Base-by-base conservation (phyloP, 306 rosid genomes). In the Pyrus bretschneideri region DNA sequence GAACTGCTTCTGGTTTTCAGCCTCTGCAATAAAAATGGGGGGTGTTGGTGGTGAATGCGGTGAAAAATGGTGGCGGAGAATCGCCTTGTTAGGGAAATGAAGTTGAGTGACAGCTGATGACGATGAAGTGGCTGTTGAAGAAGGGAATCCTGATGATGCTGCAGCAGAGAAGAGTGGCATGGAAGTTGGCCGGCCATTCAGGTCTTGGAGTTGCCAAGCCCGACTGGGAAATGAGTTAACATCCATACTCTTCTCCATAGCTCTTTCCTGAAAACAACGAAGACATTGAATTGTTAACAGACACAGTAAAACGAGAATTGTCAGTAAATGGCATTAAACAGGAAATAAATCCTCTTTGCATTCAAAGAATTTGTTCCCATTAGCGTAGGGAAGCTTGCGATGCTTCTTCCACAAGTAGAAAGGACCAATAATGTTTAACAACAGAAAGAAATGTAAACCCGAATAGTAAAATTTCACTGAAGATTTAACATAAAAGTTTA, bases 81-180 rank as follows among this genome's bases (percentile, higher is more conserved):
- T 59, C 0, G 85, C 46, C 55, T 72, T 74, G 77, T 87, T 79
- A 60, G 91, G 87, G 67, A 83, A 86, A 76, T 82, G 88, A 80
- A 71, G 80, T 76, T 85, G 91, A 84, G 81, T 79, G 72, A 76
- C 89, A 78, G 89, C 90, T 76, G 93, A 83, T 64, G 98, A 69
- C 30, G 88, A 81, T 29, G 78, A 57, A 30, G 70, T 49, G 22
- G 72, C 64, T 52, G 89, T 31, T 74, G 91, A 81, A 74, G 86
- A 80, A 70, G 97, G 93, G 98, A 94, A 94, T 94, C 98, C 97
- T 91, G 98, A 94, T 94, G 98, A 94, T 94, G 98, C 98, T 91
- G 98, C 96, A 86, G 92, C 82, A 86, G 93, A 87, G 89, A 91
- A 86, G 72, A 85, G 83, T 58, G 91, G 89, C 76, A 78, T 31